phyloP scores from a whole-genome alignment of 106 monocot genomes.

The Dendrobium catenatum region DNA sequence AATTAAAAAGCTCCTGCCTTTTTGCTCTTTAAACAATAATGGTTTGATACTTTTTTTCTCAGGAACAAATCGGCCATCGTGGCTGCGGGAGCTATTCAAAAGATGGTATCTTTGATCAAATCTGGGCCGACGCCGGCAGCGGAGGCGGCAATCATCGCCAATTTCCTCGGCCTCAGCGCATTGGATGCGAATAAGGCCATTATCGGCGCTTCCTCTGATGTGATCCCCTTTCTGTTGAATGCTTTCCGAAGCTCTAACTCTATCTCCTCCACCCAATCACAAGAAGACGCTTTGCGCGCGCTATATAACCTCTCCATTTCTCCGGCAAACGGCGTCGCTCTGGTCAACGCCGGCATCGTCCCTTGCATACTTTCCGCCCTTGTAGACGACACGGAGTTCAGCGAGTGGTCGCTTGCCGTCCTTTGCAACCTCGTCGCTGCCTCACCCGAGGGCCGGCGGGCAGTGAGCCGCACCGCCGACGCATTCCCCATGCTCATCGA shows the following conservation, averaged over 20 bases:
- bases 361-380: conserved; percentile 32
- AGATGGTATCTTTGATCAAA: conserved; percentile 47
- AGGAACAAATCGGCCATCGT: conserved; percentile 87
- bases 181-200: conserved; percentile 73
- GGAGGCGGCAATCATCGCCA: conserved; percentile 62
- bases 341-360: conserved; percentile 39
- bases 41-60: not conserved
- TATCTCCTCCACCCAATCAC: conserved; percentile 4
- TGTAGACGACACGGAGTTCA: conserved; percentile 41
- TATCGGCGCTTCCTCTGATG: conserved; percentile 52
- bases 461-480: conserved; percentile 24
- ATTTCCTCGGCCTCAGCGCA: conserved; percentile 74
- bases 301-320: conserved; percentile 79
- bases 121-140: not conserved
- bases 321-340: conserved; percentile 29
- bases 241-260: conserved; percentile 22
- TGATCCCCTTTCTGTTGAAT: conserved; percentile 51
- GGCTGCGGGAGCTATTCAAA: conserved; percentile 65
- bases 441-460: conserved; percentile 37
- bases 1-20: too few species aligned
- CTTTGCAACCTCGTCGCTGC: conserved; percentile 55
- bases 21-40: too few species aligned
- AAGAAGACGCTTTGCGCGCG: conserved; percentile 66
- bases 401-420: conserved; percentile 46
- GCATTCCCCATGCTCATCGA: conserved; percentile 47